Conservation (phyloP, 805 yeast species). For the Myxozyma udenii region DNA sequence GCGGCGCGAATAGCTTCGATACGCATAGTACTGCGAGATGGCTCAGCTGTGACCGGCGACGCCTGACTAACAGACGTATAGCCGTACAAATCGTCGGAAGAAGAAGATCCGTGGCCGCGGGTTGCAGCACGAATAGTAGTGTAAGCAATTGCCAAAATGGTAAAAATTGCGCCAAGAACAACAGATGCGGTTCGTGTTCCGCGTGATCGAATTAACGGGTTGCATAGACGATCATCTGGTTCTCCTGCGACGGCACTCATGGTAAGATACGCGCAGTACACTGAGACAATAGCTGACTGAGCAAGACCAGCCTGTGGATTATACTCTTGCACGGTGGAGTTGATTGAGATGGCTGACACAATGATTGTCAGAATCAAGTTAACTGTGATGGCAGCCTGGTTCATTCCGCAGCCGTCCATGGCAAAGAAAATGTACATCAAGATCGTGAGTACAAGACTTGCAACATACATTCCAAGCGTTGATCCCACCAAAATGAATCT, state of each 20-base stretch:
- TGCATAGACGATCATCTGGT: slow-evolving; percentile 90
- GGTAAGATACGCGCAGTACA: slow-evolving; percentile 86
- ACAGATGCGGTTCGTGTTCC: slow-evolving; percentile 89
- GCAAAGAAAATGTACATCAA: slow-evolving; percentile 83
- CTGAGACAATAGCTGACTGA: slow-evolving; percentile 91
- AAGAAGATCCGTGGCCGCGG: slow-evolving; percentile 37
- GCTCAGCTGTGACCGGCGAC: slow-evolving; percentile 42
- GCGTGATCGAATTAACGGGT: slow-evolving; percentile 82
- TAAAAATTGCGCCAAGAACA: slow-evolving; percentile 85
- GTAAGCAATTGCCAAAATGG: slow-evolving; percentile 92
- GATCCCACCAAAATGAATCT: slow-evolving; percentile 78
- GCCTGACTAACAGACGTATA: slow-evolving; percentile 21
- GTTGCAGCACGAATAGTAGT: slow-evolving; percentile 97
- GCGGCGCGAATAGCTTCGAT: slow-evolving; percentile 88
- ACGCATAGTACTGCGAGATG: slow-evolving; percentile 66
- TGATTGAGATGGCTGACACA: slow-evolving; percentile 67
- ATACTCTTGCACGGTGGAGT: slow-evolving; percentile 81
- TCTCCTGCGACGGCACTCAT: slow-evolving; percentile 93
- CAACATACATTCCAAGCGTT: slow-evolving; percentile 77
- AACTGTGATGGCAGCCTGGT: slow-evolving; percentile 77
- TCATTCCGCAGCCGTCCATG: slow-evolving; percentile 77
- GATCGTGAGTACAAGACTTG: slow-evolving; percentile 66
- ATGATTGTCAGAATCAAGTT: slow-evolving; percentile 65
- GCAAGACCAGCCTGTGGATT: slow-evolving; percentile 96
- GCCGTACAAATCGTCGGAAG: slow-evolving; percentile 34